A percentile compares a stretch with the other conserved stretches of the same genome.
phyloP scores from a whole-genome alignment of 2,329 filamentous ascomycete genomes.

The Sporothrix dimorphospora region DNA sequence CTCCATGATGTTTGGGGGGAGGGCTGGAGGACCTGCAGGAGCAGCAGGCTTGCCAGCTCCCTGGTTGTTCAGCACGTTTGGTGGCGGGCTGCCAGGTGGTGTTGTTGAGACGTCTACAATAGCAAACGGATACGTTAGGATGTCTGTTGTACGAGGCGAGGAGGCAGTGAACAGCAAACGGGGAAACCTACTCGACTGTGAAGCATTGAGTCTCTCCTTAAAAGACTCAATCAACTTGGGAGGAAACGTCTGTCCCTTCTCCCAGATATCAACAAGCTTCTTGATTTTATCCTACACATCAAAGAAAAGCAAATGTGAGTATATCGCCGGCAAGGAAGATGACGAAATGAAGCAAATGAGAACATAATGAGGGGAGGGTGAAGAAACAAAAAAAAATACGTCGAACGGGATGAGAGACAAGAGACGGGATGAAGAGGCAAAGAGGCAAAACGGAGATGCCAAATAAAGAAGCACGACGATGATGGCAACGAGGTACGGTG shows the following conservation, averaged over 20 bases:
- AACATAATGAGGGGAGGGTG: constrained; percentile 1
- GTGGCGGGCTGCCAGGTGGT: constrained; percentile 65
- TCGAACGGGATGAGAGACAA: not conserved
- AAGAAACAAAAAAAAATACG: not conserved
- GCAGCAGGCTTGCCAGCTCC: constrained; percentile 35
- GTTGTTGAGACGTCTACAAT: constrained; percentile 70
- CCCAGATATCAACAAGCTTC: constrained; percentile 17
- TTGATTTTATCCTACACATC: constrained; percentile 15
- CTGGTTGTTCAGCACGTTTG: constrained; percentile 47
- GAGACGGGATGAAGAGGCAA: not conserved
- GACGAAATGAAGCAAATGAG: not conserved
- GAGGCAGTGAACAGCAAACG: constrained; percentile 30
- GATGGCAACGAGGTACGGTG: not conserved
- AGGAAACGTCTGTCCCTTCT: constrained; percentile 56
- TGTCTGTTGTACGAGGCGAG: not conserved
- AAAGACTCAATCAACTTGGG: constrained; percentile 76
- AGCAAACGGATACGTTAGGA: not conserved
- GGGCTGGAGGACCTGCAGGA: constrained; percentile 49
- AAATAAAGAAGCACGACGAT: not conserved
- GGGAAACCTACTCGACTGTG: constrained; percentile 63
- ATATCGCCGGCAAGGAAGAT: not conserved
- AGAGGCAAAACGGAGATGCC: not conserved
- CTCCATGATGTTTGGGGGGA: constrained; percentile 67
- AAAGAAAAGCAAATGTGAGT: not conserved
- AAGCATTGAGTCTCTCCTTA: constrained; percentile 74